phyloP scores from a whole-genome alignment of 352 stramenopile species.

The Globisporangium solare region DNA sequence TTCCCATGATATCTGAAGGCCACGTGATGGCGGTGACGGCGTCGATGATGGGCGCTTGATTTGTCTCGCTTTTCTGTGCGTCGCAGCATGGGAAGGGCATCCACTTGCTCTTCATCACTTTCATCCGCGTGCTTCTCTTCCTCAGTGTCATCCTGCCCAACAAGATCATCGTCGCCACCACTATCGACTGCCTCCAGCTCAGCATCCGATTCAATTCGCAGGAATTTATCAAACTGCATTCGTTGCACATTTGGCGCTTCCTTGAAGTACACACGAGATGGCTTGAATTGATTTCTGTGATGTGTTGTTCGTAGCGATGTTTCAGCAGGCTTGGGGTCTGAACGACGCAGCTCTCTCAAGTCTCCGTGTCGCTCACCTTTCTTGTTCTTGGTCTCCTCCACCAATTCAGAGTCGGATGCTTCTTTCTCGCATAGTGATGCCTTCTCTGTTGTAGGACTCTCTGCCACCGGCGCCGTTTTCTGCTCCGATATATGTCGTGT shows the following conservation, averaged over 20 bases:
- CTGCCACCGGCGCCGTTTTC: slow-evolving; percentile 8
- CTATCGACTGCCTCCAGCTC: not conserved
- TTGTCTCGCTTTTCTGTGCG: no score
- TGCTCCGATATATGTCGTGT: slow-evolving; percentile 15
- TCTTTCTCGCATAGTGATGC: not conserved
- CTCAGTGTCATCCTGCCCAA: not conserved
- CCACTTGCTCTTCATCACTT: no score
- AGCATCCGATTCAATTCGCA: slow-evolving; percentile 6
- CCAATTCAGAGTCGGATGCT: not conserved
- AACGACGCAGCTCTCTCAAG: no score
- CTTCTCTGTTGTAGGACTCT: not conserved
- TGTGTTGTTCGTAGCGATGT: not conserved
- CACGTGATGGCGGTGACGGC: no score
- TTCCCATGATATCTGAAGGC: no score
- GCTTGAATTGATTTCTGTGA: not conserved
- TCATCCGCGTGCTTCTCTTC: not conserved
- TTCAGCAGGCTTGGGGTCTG: no score
- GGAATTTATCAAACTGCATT: slow-evolving; percentile 10
- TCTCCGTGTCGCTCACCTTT: no score
- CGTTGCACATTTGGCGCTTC: slow-evolving; percentile 6
- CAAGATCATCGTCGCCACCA: not conserved
- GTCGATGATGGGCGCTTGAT: no score
- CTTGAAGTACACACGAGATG: not conserved
- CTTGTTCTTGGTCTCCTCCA: no score
- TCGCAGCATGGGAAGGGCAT: no score